These are phyloP conservation scores for Carallia brachiata DNA, from an alignment of 345 rosid genomes.

Conservation along the genomic window DNA sequence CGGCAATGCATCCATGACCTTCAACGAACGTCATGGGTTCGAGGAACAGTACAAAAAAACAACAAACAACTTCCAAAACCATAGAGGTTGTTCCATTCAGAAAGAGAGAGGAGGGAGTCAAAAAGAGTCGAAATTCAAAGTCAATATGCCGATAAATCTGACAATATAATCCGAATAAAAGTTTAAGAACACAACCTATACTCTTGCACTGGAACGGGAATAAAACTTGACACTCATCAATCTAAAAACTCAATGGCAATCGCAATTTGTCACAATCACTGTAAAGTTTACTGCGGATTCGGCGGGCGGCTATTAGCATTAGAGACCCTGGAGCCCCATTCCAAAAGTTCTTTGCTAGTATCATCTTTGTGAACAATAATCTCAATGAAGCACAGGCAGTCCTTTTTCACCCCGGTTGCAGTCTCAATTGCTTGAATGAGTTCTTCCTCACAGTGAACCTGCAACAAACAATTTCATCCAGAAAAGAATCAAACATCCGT, in stretches of 20 bases:
- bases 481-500: neutral
- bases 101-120: too few relatives aligned
- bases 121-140: too few relatives aligned
- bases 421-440: constrained; percentile 52
- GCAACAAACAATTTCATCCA: neutral
- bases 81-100: too few relatives aligned
- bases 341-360: constrained; percentile 78
- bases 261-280: neutral
- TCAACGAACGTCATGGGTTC: too few relatives aligned
- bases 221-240: neutral
- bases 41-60: too few relatives aligned
- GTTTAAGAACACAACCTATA: too few relatives aligned
- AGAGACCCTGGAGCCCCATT: constrained; percentile 79
- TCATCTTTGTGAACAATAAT: constrained; percentile 76
- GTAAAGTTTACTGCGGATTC: constrained; percentile 46
- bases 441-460: constrained; percentile 69
- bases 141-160: too few relatives aligned
- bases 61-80: too few relatives aligned
- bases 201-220: too few relatives aligned
- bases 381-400: constrained; percentile 73
- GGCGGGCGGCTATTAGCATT: constrained; percentile 82
- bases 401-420: constrained; percentile 56
- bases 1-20: too few relatives aligned
- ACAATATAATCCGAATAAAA: too few relatives aligned
- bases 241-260: neutral